Evolutionary conservation across 805 yeast genomes (phyloP), one percentile per base, ranked within the genome.

Genomic region (Blastobotrys chiropterorum): DNA sequence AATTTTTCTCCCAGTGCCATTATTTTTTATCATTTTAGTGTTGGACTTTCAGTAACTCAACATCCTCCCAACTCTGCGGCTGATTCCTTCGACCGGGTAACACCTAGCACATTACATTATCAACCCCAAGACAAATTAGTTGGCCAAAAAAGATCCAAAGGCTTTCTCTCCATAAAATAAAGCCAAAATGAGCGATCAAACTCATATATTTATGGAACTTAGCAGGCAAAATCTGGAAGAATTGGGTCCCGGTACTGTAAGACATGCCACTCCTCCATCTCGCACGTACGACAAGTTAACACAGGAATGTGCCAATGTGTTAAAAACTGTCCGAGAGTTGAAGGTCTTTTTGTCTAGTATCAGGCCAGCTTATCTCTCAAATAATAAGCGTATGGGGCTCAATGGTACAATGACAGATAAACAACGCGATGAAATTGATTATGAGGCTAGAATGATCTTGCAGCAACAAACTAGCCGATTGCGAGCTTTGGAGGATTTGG

Each of bases 391-490:
- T 13, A 41, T 60, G 11, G 49, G 58, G 2, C 39, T 45, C 39
- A 44, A 48, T n/a, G 55, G 54, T 8, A 39, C 53, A 38, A 51
- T 72, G 54, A 62, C 68, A 8, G 72, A 69, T 22, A 54, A 61
- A 16, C 71, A 72, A 44, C 56, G 67, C 20, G 72, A 70, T 56
- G 71, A 68, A 31, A 63, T 71, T 22, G 75, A 72, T 56, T 67
- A 66, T 52, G 71, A 67, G 40, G 65, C 71, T 21, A 59, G 67
- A n/a, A 52, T 60, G 38, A 60, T 69, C 42, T 49, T 71, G 17
- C 72, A 71, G 56, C 56, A 57, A 20, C 69, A 68, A 51, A 61
- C 63, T 55, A 50, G 50, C 5, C 52, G 63, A 40, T 58, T 65
- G 13, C 53, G 66, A 22, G 53, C 56, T n/a, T 52, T 66, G 44